Evolutionary conservation across 129 eudicot species (phyloP), one percentile per base, ranked within the genome.

Genomic region (Chrysanthemum seticuspe): DNA sequence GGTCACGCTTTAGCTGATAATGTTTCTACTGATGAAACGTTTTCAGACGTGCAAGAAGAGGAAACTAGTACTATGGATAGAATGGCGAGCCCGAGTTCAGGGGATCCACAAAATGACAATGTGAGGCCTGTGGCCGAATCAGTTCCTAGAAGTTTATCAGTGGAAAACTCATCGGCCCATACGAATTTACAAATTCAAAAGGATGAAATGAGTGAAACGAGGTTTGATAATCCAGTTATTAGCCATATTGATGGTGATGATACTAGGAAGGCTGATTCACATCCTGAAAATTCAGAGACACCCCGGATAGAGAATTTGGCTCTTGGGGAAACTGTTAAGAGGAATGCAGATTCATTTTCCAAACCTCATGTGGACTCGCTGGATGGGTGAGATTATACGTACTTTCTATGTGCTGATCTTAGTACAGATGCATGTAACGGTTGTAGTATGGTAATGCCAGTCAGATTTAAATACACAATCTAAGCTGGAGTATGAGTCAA

Each of bases 1-100:
- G 74, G 27, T 52, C 74, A 73, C 13, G 70, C 78, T 56, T 47
- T 12, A 69, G 70, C 80, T 31, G 76, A 54, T 40, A 73, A 74
- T 65, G 72, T 61, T 67, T 74, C 91, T 52, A 56, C 77, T 62
- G 72, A 79, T 66, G 65, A 56, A 66, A 69, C 59, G 23, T 45
- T 68, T 72, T 67, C 87, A 76, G 78, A 72, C 13, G 34, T 63
- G 67, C 79, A 56, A 72, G 81, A 81, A 67, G 84, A 86, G 72
- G 84, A 68, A 47, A 55, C 70, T 70, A 53, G 68, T 57, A 59
- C 77, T 21, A 36, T 15, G 49, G 74, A 59, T 68, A 62, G 51
- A 51, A 70, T 34, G 27, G 72, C 52, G 73, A 67, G 63, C 67
- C 11, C 52, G 52, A 23, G 60, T 63, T 47, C 77, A 71, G 71